Conservation (phyloP, 2,329 filamentous ascomycete species). For the Ophiostoma angusticollis region DNA sequence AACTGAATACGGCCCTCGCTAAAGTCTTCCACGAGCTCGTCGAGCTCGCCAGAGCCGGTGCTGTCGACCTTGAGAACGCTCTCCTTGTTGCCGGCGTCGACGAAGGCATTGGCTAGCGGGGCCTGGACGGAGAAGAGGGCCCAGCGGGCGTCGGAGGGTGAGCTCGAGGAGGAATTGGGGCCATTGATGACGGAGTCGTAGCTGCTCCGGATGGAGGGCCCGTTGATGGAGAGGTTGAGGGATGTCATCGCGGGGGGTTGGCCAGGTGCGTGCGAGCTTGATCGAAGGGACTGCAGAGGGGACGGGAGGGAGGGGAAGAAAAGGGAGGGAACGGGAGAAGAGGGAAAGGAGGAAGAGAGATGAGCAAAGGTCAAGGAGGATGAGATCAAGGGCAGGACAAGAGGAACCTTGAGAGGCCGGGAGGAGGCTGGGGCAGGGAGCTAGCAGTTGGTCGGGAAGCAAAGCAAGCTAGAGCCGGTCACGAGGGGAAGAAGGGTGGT, state of each 20-base stretch:
- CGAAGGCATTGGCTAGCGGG: constrained; percentile 84
- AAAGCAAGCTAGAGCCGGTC: constrained; percentile 1
- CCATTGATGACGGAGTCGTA: constrained; percentile 48
- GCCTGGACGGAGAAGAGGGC: constrained; percentile 87
- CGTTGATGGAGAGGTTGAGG: constrained; percentile 66
- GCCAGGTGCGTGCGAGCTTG: neutral
- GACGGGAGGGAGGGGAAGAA: constrained; percentile 1
- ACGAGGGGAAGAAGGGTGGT: neutral
- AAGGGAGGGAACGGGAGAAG: neutral
- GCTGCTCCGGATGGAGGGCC: constrained; percentile 74
- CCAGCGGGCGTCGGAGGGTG: constrained; percentile 82
- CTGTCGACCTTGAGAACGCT: constrained; percentile 90
- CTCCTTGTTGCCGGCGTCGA: constrained; percentile 75
- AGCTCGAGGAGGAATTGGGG: constrained; percentile 40
- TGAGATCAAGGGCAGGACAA: neutral
- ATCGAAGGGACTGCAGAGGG: constrained; percentile 6
- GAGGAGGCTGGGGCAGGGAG: neutral
- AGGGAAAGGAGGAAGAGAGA: neutral
- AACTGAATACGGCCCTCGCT: constrained; percentile 95
- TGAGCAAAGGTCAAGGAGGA: neutral
- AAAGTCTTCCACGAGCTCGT: constrained; percentile 87
- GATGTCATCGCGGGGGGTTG: constrained; percentile 49
- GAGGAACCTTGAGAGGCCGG: neutral
- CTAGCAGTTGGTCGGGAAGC: constrained; percentile 3
- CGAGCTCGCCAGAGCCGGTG: constrained; percentile 77